Evolutionary conservation across 2,329 filamentous ascomycete species (phyloP).

Genomic region (Calonectria naviculata): DNA sequence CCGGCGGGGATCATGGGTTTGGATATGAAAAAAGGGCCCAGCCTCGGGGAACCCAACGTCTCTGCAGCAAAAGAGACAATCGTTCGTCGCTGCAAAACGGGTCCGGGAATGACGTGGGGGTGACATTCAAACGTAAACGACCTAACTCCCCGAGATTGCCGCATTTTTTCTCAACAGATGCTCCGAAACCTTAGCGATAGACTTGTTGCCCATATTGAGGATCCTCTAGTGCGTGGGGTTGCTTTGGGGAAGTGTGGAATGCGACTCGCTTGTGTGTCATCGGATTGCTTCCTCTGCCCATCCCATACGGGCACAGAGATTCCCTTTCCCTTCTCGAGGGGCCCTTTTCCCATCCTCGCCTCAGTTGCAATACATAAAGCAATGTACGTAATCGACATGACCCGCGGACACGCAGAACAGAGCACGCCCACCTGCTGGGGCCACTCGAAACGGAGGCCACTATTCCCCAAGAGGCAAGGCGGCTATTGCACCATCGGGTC

Average conservation of each 20-base stretch:
- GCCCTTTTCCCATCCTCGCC: background rate
- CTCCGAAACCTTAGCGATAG: conserved; percentile 10
- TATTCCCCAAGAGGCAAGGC: conserved; percentile 36
- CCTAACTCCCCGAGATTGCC: conserved; percentile 20
- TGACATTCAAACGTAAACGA: too few relatives aligned
- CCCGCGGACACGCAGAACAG: background rate
- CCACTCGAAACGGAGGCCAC: conserved; percentile 24
- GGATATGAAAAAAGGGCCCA: conserved; percentile 3
- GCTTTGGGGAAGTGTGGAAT: background rate
- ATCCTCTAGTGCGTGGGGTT: background rate
- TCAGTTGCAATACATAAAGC: background rate
- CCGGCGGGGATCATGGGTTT: background rate
- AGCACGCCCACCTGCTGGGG: background rate
- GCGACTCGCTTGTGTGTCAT: too few relatives aligned
- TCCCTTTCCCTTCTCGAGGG: background rate
- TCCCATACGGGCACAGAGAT: background rate
- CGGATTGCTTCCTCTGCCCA: background rate
- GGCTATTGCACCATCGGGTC: conserved; percentile 41
- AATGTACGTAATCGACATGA: conserved; percentile 5
- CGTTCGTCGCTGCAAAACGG: background rate
- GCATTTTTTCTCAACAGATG: conserved; percentile 4
- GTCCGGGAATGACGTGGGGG: conserved; percentile 18
- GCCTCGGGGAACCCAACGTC: background rate
- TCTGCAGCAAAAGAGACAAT: too few relatives aligned
- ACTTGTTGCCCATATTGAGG: background rate